Evolutionary conservation across 768 basidiomycete species (phyloP).

Genomic region (Amylocystis lapponica): DNA sequence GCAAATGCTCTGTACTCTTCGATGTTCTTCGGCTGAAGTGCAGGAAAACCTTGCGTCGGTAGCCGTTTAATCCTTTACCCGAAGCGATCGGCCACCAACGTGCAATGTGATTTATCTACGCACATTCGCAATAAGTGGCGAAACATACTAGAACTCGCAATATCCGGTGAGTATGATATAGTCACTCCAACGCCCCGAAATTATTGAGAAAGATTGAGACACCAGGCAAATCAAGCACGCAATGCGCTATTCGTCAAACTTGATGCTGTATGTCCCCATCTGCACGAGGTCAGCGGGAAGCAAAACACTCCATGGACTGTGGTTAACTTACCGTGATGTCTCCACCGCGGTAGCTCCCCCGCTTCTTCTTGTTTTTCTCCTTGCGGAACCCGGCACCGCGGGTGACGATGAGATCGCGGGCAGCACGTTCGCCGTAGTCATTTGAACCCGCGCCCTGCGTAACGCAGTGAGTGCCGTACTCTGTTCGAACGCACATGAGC

Average conservation of each 20-base stretch:
- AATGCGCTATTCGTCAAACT: slow-evolving; percentile 49
- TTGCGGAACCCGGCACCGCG: slow-evolving; percentile 94
- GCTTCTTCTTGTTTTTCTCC: slow-evolving; percentile 99
- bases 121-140: too few relatives aligned
- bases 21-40: too few relatives aligned
- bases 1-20: too few relatives aligned
- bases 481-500: slow-evolving; percentile 1
- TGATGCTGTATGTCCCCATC: slow-evolving; percentile 85
- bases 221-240: too few relatives aligned
- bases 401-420: slow-evolving; percentile 85
- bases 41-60: too few relatives aligned
- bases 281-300: slow-evolving; percentile 29
- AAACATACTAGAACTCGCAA: too few relatives aligned
- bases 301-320: background rate
- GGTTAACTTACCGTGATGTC: slow-evolving; percentile 75
- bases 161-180: too few relatives aligned
- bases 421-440: slow-evolving; percentile 87
- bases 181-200: too few relatives aligned
- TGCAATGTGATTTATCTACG: too few relatives aligned
- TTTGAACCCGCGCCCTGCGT: slow-evolving; percentile 53
- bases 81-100: too few relatives aligned
- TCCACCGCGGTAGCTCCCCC: slow-evolving; percentile 89
- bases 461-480: background rate
- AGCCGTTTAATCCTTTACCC: too few relatives aligned
- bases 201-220: too few relatives aligned